Evolutionary conservation across 2,329 filamentous ascomycete genomes (phyloP).

Genomic region (Xylaria sp.): DNA sequence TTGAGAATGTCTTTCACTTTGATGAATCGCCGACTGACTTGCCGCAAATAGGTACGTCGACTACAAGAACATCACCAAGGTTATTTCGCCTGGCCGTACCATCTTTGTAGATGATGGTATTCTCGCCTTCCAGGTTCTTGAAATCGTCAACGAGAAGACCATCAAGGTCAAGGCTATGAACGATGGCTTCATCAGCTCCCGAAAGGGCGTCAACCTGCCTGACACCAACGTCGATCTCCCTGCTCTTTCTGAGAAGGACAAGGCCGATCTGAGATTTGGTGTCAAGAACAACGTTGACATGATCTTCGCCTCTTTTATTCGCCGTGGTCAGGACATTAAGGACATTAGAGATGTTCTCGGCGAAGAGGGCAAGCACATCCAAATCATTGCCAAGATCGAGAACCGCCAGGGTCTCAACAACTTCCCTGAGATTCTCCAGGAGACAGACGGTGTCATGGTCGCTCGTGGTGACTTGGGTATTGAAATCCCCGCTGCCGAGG

Average conservation of each 20-base stretch:
- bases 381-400: conserved; percentile 99
- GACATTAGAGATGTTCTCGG: conserved; percentile 90
- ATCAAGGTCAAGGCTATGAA: conserved; percentile 83
- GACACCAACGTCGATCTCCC: conserved; percentile 98
- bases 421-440: conserved; percentile 92
- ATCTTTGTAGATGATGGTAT: conserved; percentile 99
- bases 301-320: conserved; percentile 98
- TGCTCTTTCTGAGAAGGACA: conserved; percentile 96
- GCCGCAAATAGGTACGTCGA: conserved; percentile 70
- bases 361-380: conserved; percentile 87
- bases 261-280: conserved; percentile 86
- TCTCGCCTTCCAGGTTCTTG: conserved; percentile 88
- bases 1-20: conserved; percentile 55
- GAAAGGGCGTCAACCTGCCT: conserved; percentile 98
- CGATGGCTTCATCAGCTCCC: conserved; percentile 97
- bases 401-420: conserved; percentile 99
- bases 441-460: conserved; percentile 99
- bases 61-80: conserved; percentile 99
- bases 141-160: conserved; percentile 83
- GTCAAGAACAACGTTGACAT: conserved; percentile 99
- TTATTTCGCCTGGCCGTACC: conserved; percentile 82
- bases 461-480: conserved; percentile 98
- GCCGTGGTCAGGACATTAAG: conserved; percentile 82
- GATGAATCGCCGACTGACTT: conserved; percentile 60
- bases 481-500: conserved; percentile 96